Evolutionary conservation across 345 rosid species (phyloP).

Genomic region (Euphorbia tirucalli): DNA sequence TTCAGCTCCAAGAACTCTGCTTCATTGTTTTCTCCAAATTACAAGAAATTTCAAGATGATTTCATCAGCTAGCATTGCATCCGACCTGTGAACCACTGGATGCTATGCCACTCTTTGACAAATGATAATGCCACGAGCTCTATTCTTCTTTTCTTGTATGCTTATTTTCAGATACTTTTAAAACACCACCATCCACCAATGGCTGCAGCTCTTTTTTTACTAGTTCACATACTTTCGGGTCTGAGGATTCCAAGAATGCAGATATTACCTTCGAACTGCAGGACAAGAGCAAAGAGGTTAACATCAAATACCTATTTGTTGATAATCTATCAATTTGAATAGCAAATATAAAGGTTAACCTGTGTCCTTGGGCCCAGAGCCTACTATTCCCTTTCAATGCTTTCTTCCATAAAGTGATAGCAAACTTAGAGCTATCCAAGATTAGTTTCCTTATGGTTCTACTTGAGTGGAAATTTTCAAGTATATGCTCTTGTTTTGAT

Average conservation of each 20-base stretch:
- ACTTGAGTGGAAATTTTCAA: conserved; percentile 81
- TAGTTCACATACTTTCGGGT: conserved; percentile 45
- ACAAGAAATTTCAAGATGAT: too few species aligned
- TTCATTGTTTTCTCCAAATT: too few species aligned
- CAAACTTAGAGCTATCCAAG: conserved; percentile 63
- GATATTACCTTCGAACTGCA: conserved; percentile 72
- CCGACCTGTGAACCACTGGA: too few species aligned
- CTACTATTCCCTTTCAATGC: conserved; percentile 67
- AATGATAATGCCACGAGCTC: too few species aligned
- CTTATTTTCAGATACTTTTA: conserved; percentile 48
- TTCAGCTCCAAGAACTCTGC: too few species aligned
- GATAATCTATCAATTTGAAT: not conserved
- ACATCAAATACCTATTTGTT: not conserved
- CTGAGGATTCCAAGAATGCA: conserved; percentile 66
- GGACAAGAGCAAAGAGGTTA: conserved; percentile 13
- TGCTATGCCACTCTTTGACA: too few species aligned
- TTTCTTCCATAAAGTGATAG: conserved; percentile 61
- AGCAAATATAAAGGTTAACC: conserved; percentile 40
- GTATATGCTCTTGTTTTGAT: conserved; percentile 54
- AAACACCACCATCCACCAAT: conserved; percentile 52
- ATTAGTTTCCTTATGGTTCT: conserved; percentile 75
- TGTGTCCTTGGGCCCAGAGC: conserved; percentile 79
- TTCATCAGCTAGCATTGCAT: too few species aligned
- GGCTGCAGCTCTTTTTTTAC: conserved; percentile 66
- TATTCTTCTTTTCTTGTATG: conserved; percentile 31